Percentiles rank a stretch among this genome's conserved stretches.
Conservation (phyloP, 805 yeast species). For the Candida berthetii region DNA sequence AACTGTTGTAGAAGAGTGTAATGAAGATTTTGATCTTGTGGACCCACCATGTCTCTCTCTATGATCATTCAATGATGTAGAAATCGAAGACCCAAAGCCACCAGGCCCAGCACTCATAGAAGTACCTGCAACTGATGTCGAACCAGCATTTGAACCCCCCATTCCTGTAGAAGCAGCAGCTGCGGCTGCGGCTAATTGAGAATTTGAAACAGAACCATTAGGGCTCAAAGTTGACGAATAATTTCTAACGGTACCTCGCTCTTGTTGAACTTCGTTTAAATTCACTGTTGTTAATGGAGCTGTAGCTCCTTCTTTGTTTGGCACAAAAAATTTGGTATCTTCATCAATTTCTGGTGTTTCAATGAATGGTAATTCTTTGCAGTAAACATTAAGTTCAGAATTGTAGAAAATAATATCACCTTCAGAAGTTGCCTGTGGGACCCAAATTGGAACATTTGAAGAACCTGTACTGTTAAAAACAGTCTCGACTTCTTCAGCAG, state of each 20-base stretch:
- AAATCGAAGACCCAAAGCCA: too few relatives aligned
- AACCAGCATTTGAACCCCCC: too few relatives aligned
- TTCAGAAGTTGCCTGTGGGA: constrained; percentile 49
- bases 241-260: constrained; percentile 17
- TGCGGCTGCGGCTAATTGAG: too few relatives aligned
- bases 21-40: constrained; percentile 10
- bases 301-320: constrained; percentile 20
- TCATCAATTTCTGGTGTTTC: constrained; percentile 29
- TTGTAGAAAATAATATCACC: constrained; percentile 56
- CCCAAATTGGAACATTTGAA: constrained; percentile 44
- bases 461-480: constrained; percentile 27
- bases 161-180: too few relatives aligned
- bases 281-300: neutral
- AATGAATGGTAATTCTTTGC: constrained; percentile 51
- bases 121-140: too few relatives aligned
- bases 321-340: constrained; percentile 19
- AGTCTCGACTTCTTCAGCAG: constrained; percentile 30
- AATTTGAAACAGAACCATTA: too few relatives aligned
- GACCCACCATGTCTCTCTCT: constrained; percentile 4
- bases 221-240: constrained; percentile 4
- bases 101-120: too few relatives aligned
- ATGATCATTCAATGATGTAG: too few relatives aligned
- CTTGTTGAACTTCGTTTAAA: constrained; percentile 4
- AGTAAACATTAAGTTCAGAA: constrained; percentile 51
- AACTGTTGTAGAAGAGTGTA: constrained; percentile 13